Base-by-base conservation (phyloP, 306 rosid genomes). In the Gleditsia sinensis region DNA sequence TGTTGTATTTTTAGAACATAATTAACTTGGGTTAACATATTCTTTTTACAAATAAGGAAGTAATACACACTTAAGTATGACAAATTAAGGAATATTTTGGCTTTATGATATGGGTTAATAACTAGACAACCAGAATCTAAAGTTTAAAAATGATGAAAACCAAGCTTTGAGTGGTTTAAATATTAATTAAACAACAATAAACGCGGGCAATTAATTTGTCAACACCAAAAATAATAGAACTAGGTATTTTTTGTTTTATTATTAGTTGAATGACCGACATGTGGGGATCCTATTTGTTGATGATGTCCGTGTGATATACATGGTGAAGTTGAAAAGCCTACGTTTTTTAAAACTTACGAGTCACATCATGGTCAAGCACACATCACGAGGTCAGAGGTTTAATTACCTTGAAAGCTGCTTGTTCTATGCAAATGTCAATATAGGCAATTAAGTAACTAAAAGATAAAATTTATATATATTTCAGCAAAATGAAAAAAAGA, bases 301-400 rank as follows among this genome's bases (percentile, higher is more conserved):
- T 21, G 20, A 0, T 21, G 69, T 5, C 13, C 5, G 33, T 21
- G 71, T 42, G 39, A 65, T 42, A 16, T 9, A 11, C 14, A 45
- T 4, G 56, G 24, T 17, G 21, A 28, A 56, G 39, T 56, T 27
- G 63, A 56, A 56, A 24, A 27, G 3, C 40, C 14, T 25, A 13
- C 2, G 34, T 39, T 7, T 0, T 64, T 36, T 13, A 58, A n/a
- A 49, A 23, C 13, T 62, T 69, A 48, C 24, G 46, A 36, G 17
- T 53, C 74, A 28, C 61, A 17, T 72, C 69, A 62, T 28, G 56
- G 4, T 67, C 53, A 48, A 10, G 78, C 76, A 56, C 51, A 12
- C 20, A 55, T 73, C 72, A 74, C 78, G 71, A 73, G 60, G 59
- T 27, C 51, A 9, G 9, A 11, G 57, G 49, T 67, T 71, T 74